A percentile compares a stretch with the other conserved stretches of the same genome.
Evolutionary conservation across 805 yeast species (phyloP).

Genomic region (Saccharomycopsis guyanensis): DNA sequence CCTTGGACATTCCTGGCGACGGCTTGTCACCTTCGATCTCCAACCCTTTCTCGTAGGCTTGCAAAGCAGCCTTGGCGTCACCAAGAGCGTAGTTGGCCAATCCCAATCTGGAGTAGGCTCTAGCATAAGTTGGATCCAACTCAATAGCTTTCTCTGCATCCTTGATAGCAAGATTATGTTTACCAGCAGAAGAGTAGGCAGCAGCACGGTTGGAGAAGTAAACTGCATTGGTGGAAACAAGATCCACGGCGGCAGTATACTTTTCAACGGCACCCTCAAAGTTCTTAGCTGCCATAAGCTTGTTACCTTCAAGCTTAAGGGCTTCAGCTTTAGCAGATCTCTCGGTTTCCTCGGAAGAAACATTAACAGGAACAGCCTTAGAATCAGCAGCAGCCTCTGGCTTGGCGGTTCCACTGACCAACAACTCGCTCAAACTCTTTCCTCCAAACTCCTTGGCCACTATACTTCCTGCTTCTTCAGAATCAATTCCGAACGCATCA

Average conservation of each 20-base stretch:
- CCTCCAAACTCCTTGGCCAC: constrained; percentile 37
- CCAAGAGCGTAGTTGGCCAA: constrained; percentile 91
- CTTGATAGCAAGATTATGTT: constrained; percentile 68
- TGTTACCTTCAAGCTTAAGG: constrained; percentile 81
- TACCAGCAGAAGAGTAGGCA: constrained; percentile 72
- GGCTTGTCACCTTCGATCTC: constrained; percentile 81
- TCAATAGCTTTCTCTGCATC: constrained; percentile 82
- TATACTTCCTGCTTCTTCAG: constrained; percentile 35
- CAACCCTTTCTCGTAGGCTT: constrained; percentile 83
- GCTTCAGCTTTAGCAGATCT: constrained; percentile 70
- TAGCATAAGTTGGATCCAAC: constrained; percentile 72
- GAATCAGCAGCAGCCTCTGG: constrained; percentile 22
- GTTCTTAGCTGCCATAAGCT: constrained; percentile 75
- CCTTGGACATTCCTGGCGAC: constrained; percentile 85
- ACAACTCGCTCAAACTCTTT: constrained; percentile 39
- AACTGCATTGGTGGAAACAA: constrained; percentile 66
- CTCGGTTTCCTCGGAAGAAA: constrained; percentile 37
- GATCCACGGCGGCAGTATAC: constrained; percentile 73
- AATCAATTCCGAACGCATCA: constrained; percentile 71
- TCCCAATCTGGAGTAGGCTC: constrained; percentile 93
- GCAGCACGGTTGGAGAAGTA: constrained; percentile 95
- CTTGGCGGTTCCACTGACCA: constrained; percentile 27
- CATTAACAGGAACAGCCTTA: constrained; percentile 34
- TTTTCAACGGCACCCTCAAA: constrained; percentile 64
- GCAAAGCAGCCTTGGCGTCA: constrained; percentile 82